Evolutionary conservation across 2,329 filamentous ascomycete species (phyloP).

Genomic region (Alternaria postmessia): DNA sequence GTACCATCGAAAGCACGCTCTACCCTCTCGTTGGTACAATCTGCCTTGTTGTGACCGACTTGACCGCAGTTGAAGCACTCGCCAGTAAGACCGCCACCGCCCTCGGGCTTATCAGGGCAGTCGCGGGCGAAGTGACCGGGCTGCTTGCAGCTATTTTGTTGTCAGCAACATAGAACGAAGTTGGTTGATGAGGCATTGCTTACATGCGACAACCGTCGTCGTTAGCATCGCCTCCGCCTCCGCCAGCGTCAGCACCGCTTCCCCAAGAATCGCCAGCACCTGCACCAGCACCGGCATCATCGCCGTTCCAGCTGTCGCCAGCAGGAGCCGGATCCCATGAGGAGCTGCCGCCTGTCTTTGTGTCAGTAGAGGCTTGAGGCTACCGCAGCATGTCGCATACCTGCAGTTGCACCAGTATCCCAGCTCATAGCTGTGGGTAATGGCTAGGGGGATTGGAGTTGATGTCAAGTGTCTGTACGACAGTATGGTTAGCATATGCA

Average conservation of each 20-base stretch:
- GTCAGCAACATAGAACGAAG: slow-evolving; percentile 38
- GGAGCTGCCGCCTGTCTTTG: slow-evolving; percentile 19
- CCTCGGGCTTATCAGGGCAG: slow-evolving; percentile 55
- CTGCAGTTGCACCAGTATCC: slow-evolving; percentile 26
- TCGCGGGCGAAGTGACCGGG: slow-evolving; percentile 59
- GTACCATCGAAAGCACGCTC: slow-evolving; percentile 62
- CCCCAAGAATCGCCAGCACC: slow-evolving; percentile 29
- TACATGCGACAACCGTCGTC: slow-evolving; percentile 53
- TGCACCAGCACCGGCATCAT: slow-evolving; percentile 9
- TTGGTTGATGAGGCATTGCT: slow-evolving; percentile 27
- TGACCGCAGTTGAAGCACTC: slow-evolving; percentile 70
- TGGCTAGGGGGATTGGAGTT: not conserved
- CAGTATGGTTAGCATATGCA: not conserved
- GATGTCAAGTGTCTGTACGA: not conserved
- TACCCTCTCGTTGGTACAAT: slow-evolving; percentile 66
- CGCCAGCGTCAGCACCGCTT: slow-evolving; percentile 13
- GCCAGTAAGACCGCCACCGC: slow-evolving; percentile 49
- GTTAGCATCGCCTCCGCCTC: slow-evolving; percentile 33
- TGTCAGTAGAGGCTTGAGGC: slow-evolving; percentile 16
- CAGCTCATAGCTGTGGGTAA: slow-evolving; percentile 28
- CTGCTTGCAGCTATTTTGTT: slow-evolving; percentile 50
- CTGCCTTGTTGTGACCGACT: slow-evolving; percentile 67
- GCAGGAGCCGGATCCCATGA: slow-evolving; percentile 19
- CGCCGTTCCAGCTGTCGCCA: not conserved
- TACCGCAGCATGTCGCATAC: slow-evolving; percentile 10